Conservation (phyloP, 2,329 filamentous ascomycete genomes). For the Pseudocercospora macadamiae region DNA sequence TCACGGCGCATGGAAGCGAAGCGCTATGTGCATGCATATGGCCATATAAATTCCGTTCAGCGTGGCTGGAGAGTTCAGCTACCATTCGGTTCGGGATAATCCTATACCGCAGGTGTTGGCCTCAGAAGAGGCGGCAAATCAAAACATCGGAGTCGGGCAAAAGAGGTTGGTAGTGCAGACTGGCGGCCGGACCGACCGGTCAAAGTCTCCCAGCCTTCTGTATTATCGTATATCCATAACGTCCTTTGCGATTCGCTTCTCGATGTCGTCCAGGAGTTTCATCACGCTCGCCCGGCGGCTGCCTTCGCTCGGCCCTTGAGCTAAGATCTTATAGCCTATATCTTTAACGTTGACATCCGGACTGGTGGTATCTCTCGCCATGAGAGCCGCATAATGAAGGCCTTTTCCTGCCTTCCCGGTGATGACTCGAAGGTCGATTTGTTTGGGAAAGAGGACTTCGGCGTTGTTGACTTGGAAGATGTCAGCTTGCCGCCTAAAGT, state of each 20-base stretch:
- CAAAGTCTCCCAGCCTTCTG: neutral
- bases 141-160: neutral
- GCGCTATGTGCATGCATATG: neutral
- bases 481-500: constrained; percentile 11
- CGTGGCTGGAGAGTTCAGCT: neutral
- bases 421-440: constrained; percentile 27
- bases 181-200: neutral
- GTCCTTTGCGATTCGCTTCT: constrained; percentile 28
- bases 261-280: constrained; percentile 29
- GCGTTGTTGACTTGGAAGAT: constrained; percentile 26
- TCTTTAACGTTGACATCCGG: constrained; percentile 19
- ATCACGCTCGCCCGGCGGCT: constrained; percentile 25
- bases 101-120: neutral
- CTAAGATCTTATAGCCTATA: constrained; percentile 26
- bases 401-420: constrained; percentile 21
- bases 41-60: neutral
- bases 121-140: neutral
- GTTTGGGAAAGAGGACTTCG: constrained; percentile 26
- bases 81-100: neutral
- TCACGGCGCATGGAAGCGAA: neutral
- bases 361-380: constrained; percentile 22
- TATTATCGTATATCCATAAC: constrained; percentile 21
- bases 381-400: constrained; percentile 21
- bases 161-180: neutral
- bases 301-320: constrained; percentile 24